Percentiles rank a stretch among this genome's conserved stretches.
phyloP scores from a whole-genome alignment of 176 grass and related monocot genomes.

The Raddia distichophylla region DNA sequence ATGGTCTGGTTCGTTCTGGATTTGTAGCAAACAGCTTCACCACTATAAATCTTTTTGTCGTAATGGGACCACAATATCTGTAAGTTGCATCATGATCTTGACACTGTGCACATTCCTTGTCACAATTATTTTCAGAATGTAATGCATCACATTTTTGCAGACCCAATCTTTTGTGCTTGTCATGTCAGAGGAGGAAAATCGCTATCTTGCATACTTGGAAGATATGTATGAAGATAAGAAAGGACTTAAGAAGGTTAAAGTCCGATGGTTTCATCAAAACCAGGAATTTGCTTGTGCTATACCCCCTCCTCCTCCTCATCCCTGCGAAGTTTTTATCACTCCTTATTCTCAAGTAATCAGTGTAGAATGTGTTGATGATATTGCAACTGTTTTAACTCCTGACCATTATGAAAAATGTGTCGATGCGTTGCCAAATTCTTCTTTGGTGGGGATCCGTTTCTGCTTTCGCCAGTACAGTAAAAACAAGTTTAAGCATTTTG shows the following conservation, averaged over 20 bases:
- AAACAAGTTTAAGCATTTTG: constrained; percentile 92
- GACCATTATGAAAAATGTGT: constrained; percentile 79
- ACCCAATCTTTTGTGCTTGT: constrained; percentile 87
- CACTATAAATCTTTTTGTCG: constrained; percentile 90
- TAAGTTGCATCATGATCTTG: constrained; percentile 44
- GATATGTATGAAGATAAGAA: constrained; percentile 99
- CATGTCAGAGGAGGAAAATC: constrained; percentile 88
- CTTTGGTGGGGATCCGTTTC: constrained; percentile 58
- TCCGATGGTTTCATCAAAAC: constrained; percentile 98
- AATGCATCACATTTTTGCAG: constrained; percentile 51
- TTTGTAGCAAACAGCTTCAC: constrained; percentile 82
- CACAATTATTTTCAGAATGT: background rate
- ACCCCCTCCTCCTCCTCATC: constrained; percentile 93
- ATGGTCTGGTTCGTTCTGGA: constrained; percentile 96
- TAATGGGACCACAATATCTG: constrained; percentile 78
- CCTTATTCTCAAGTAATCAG: constrained; percentile 98
- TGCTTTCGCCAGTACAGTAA: constrained; percentile 97
- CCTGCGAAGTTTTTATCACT: constrained; percentile 97
- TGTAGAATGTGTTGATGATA: constrained; percentile 97
- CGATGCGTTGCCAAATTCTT: constrained; percentile 48
- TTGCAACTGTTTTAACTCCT: constrained; percentile 86
- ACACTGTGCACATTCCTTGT: background rate
- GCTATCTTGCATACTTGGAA: constrained; percentile 97
- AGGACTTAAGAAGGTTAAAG: constrained; percentile 98
- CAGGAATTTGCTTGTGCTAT: constrained; percentile 89